These are phyloP conservation scores for Hymenoscyphus repandus DNA, from an alignment of 2,329 filamentous ascomycete species.

Conservation along the genomic window DNA sequence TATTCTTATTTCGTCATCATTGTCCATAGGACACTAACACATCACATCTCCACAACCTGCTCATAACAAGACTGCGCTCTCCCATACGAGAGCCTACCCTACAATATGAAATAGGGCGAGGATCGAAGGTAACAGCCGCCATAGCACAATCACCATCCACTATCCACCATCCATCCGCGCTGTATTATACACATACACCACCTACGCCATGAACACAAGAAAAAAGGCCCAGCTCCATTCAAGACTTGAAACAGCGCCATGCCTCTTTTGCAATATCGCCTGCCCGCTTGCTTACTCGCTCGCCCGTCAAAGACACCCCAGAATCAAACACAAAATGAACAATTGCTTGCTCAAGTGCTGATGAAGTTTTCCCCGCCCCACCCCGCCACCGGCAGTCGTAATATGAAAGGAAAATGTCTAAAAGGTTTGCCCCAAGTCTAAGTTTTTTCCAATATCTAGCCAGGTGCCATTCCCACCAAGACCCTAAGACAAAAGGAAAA, in stretches of 20 bases:
- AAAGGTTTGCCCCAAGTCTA: not conserved
- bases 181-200: not conserved
- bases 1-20: too few species aligned
- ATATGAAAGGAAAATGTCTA: not conserved
- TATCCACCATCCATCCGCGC: not conserved
- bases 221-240: too few species aligned
- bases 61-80: constrained; percentile 29
- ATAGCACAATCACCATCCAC: constrained; percentile 3
- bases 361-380: not conserved
- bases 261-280: not conserved
- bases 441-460: not conserved
- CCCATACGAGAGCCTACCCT: constrained; percentile 15
- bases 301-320: not conserved
- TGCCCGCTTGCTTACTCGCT: not conserved
- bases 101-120: too few species aligned
- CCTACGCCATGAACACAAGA: not conserved
- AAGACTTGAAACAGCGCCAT: too few species aligned
- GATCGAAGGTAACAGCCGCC: constrained; percentile 29
- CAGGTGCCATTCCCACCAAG: not conserved
- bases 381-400: not conserved
- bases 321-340: not conserved
- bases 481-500: constrained; percentile 1
- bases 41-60: not conserved
- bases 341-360: constrained; percentile 2
- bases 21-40: too few species aligned